Base-by-base conservation (phyloP, 495 filamentous ascomycete species). In the Penicillium arizonense region DNA sequence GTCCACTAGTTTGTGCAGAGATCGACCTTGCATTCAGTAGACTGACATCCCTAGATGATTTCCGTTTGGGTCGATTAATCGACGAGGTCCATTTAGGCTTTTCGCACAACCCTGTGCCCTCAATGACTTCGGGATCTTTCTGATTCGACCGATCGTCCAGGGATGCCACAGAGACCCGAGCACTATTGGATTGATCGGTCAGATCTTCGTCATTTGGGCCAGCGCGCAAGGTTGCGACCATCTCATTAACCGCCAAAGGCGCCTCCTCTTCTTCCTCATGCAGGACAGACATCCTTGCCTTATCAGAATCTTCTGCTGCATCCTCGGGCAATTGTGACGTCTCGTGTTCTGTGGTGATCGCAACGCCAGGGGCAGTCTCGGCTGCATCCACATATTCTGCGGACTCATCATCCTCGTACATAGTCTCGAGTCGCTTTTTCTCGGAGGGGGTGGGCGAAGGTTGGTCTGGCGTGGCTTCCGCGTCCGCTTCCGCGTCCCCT, bases 321-420 rank as follows among this genome's bases (percentile, higher is more conserved):
- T 52, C 6, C 39, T 57, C 59, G 18, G 32, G 18, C 2, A 20
- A 20, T 16, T 43, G 21, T 11, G n/a, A 33, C 21, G 49, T 46
- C 14, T 63, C 48, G 26, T 44, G 47, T 20, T 51, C 37, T 7
- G 64, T 63, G 42, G 55, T 61, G 52, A 63, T 55, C 8, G 62
- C 65, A 20, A 62, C 52, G 6, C 62, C 57, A 47, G 55, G 55
- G 14, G 57, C 44, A 11, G 47, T 41, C 47, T 66, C 65, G 13
- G 62, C 52, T 16, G 56, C 63, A 52, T 67, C 63, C 28, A 67
- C 63, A 34, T 42, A 62, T 20, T 67, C 65, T 26, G 57, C 60
- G 0, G 60, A 65, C 52, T 72, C 70, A 12, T 76, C 72, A 49
- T 70, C 63, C 50, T 75, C 74, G 43, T 74, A 72, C 69, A 75